phyloP scores from a whole-genome alignment of 2,329 filamentous ascomycete genomes.

The Pseudopithomyces maydicus region DNA sequence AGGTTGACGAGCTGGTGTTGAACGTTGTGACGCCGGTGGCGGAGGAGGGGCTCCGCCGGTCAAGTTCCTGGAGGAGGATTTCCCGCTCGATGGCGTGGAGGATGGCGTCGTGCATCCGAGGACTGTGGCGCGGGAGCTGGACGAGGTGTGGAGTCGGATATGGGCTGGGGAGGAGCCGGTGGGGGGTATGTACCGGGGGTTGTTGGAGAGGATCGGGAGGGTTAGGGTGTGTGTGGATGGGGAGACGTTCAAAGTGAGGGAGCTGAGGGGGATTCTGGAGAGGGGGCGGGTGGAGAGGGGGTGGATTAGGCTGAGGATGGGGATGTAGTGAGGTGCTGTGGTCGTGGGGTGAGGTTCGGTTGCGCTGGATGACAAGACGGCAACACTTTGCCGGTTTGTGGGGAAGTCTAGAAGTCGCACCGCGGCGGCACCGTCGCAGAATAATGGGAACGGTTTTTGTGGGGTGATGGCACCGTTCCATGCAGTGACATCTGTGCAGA shows the following conservation, averaged over 20 bases:
- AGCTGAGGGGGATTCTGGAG: conserved; percentile 37
- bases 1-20: conserved; percentile 37
- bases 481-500: not conserved
- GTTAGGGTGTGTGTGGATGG: conserved; percentile 40
- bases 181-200: conserved; percentile 25
- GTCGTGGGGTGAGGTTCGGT: not conserved
- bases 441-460: not conserved
- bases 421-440: not conserved
- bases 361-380: not conserved
- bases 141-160: conserved; percentile 40
- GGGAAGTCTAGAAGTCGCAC: not conserved
- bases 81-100: conserved; percentile 18
- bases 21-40: conserved; percentile 33
- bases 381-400: not conserved
- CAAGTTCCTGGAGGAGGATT: conserved; percentile 26
- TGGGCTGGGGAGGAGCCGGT: conserved; percentile 37
- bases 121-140: conserved; percentile 34
- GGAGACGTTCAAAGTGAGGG: conserved; percentile 29
- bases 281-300: conserved; percentile 36
- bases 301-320: conserved; percentile 31
- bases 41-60: conserved; percentile 9
- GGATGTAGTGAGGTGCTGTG: conserved; percentile 17
- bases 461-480: not conserved
- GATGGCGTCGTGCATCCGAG: conserved; percentile 31
- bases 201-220: conserved; percentile 35